Base-by-base conservation (phyloP, 441 rosid species). In the Pelargonium myrrhifolium region DNA sequence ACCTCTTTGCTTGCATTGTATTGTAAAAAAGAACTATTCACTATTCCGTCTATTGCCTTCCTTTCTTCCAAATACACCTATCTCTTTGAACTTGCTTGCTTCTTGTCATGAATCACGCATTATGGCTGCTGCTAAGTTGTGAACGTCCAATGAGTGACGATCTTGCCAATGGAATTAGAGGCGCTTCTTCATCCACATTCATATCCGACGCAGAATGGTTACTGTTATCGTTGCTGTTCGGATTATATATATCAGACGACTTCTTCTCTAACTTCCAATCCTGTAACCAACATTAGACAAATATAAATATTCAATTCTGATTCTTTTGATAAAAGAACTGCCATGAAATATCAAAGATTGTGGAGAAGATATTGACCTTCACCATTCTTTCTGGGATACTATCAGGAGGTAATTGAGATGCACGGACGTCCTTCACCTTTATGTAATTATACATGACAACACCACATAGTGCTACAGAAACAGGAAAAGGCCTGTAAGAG, bases 371-470 rank as follows among this genome's bases (percentile, higher is more conserved):
- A 51, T 6, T 73, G 51, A 95, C 97, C 98, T 90, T 90, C 18
- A 82, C 31, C 22, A 87, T 72, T 83, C 98, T 86, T 20, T 95
- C 98, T 1, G 95, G 88, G 67, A 85, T 71, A 76, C 80, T 73
- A 51, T 90, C 99, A 0, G 85, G 59, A 35, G 65, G 80, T 45
- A 85, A 71, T 77, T 92, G 99, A 76, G 96, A 76, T 0, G 95
- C 92, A 74, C 89, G 89, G 2, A 83, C 89, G 74, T 94, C 99
- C 81, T 76, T 88, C 40, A 94, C 89, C 84, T 94, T 94, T 75
- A 92, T 76, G 81, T 91, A 89, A 75, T 95, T 95, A 78, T 95
- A 95, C 92, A 95, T 90, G 64, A 95, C 98, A 61, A 95, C 99
- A 6, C 99, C 99, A 74, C 96, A 86, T 9, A 95, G 87, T 31